Conservation (phyloP, 2,329 filamentous ascomycete genomes). For the Gremmenia infestans region DNA sequence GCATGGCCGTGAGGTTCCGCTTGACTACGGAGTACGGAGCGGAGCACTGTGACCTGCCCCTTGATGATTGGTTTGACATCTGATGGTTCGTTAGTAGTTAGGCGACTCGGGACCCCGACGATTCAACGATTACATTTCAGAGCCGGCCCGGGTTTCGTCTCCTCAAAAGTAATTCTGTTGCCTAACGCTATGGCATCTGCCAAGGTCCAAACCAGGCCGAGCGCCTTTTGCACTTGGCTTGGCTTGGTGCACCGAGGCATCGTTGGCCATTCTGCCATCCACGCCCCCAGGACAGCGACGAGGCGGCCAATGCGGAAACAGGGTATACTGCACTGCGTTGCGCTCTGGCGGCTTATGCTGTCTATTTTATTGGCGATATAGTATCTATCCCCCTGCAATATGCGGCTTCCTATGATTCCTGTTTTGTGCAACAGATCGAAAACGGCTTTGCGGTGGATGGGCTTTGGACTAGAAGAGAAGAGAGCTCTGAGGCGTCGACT, state of each 20-base stretch:
- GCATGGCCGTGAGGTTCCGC: not conserved
- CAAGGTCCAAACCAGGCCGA: not conserved
- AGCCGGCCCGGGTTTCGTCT: not conserved
- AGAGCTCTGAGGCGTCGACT: not conserved
- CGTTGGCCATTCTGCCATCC: not conserved
- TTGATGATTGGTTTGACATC: not conserved
- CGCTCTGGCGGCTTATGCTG: not conserved
- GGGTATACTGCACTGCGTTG: too few species aligned
- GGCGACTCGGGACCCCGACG: not conserved
- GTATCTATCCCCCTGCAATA: not conserved
- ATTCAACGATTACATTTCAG: not conserved
- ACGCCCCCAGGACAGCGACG: not conserved
- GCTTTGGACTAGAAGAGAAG: not conserved
- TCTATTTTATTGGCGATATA: not conserved
- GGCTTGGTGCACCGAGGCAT: not conserved
- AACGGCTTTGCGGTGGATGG: not conserved
- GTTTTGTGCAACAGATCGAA: not conserved
- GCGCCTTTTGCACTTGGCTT: not conserved
- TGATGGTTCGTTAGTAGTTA: not conserved
- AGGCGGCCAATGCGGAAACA: not conserved
- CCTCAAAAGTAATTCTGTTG: not conserved
- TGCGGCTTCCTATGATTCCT: not conserved
- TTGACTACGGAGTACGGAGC: not conserved
- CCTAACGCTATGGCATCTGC: not conserved
- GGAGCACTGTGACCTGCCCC: not conserved